phyloP scores from a whole-genome alignment of 1,139 yeast species.

The Lodderomyces pseudojiufengensis region DNA sequence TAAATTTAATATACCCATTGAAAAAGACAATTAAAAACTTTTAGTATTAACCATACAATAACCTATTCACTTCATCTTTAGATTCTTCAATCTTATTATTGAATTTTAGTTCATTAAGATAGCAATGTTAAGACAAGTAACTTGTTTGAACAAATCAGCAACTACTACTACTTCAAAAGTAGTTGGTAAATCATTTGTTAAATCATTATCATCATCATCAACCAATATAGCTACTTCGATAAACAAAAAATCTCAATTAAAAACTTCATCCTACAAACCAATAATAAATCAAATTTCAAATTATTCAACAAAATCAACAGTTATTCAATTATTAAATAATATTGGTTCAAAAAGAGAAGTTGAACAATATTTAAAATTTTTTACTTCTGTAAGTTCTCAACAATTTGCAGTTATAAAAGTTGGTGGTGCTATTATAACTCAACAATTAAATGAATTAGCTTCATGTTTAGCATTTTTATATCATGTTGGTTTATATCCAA shows the following conservation, averaged over 20 bases:
- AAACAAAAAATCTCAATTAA: constrained; percentile 1
- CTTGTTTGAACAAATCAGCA: constrained; percentile 4
- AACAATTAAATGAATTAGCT: constrained; percentile 87
- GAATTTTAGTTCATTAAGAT: background rate
- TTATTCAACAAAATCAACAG: constrained; percentile 83
- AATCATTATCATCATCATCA: constrained; percentile 1
- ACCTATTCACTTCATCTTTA: no score
- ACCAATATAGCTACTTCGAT: constrained; percentile 1
- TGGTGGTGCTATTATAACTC: constrained; percentile 98
- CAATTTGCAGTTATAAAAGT: constrained; percentile 98
- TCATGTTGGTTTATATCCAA: constrained; percentile 96
- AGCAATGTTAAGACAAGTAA: constrained; percentile 17
- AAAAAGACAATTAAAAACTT: no score
- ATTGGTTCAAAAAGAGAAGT: constrained; percentile 97
- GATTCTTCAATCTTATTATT: background rate
- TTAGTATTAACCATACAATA: no score
- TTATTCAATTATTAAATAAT: constrained; percentile 87
- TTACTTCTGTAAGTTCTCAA: constrained; percentile 92
- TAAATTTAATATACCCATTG: no score
- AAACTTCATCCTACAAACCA: constrained; percentile 2
- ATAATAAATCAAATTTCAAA: constrained; percentile 6
- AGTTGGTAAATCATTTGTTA: constrained; percentile 1
- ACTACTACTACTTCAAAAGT: background rate
- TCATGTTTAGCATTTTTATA: constrained; percentile 92
- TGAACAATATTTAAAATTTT: constrained; percentile 92